Evolutionary conservation across 2,329 filamentous ascomycete species (phyloP).

Genomic region (Gliomastix tumulicola): DNA sequence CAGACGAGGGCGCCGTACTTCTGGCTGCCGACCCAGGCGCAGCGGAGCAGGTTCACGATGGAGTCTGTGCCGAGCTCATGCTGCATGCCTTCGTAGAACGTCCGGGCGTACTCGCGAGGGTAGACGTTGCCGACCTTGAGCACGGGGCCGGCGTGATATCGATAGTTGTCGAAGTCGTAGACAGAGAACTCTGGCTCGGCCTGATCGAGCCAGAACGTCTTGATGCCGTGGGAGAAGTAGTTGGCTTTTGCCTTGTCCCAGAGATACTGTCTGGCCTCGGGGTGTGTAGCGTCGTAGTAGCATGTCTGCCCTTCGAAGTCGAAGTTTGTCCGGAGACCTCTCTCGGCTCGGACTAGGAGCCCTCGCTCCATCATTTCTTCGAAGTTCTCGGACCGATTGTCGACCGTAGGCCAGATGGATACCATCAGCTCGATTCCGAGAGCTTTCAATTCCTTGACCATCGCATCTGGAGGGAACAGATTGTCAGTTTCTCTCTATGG

Average conservation of each 20-base stretch:
- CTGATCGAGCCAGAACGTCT: conserved; percentile 63
- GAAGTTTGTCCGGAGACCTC: conserved; percentile 51
- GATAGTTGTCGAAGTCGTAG: conserved; percentile 62
- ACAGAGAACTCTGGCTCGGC: conserved; percentile 59
- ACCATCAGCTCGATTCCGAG: conserved; percentile 61
- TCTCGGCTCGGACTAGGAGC: conserved; percentile 51
- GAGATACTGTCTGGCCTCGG: conserved; percentile 47
- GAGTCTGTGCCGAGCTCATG: conserved; percentile 41
- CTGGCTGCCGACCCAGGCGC: conserved; percentile 48
- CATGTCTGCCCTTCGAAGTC: conserved; percentile 52
- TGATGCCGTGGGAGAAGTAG: conserved; percentile 56
- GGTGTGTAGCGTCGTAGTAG: conserved; percentile 59
- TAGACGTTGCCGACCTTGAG: conserved; percentile 49
- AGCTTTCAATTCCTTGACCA: conserved; percentile 53
- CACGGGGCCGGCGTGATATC: conserved; percentile 40
- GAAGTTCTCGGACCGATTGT: conserved; percentile 51
- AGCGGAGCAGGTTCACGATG: conserved; percentile 47
- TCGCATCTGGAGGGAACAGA: conserved; percentile 46
- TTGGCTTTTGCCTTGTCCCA: conserved; percentile 53
- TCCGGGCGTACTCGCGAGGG: conserved; percentile 48
- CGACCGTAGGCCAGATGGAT: conserved; percentile 63
- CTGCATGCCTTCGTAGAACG: conserved; percentile 53
- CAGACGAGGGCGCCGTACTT: conserved; percentile 60
- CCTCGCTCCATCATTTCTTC: conserved; percentile 55
- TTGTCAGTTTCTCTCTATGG: neutral